phyloP scores from a whole-genome alignment of 306 rosid genomes.

The Prunus fruticosa region DNA sequence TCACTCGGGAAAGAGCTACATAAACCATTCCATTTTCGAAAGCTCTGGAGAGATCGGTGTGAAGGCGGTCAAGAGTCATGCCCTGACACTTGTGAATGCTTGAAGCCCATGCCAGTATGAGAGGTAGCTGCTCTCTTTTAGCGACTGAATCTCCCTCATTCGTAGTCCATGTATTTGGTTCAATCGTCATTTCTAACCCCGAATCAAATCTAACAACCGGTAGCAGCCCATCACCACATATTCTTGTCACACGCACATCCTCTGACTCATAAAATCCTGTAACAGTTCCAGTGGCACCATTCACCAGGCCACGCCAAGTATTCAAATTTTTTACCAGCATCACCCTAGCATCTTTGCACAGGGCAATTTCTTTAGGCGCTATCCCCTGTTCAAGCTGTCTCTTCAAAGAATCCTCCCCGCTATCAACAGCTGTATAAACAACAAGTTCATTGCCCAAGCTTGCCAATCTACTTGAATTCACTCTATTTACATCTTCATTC shows the following conservation, averaged over 20 bases:
- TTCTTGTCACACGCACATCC: neutral
- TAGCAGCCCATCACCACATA: slow-evolving; percentile 25
- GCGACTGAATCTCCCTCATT: slow-evolving; percentile 38
- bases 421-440: slow-evolving; percentile 39
- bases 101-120: slow-evolving; percentile 51
- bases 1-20: slow-evolving; percentile 47
- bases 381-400: slow-evolving; percentile 36
- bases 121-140: slow-evolving; percentile 49
- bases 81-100: slow-evolving; percentile 69
- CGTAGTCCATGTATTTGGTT: slow-evolving; percentile 39
- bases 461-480: slow-evolving; percentile 38
- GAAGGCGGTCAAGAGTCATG: slow-evolving; percentile 46
- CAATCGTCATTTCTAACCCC: slow-evolving; percentile 24
- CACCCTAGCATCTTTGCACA: slow-evolving; percentile 56
- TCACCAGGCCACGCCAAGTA: slow-evolving; percentile 36
- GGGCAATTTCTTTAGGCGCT: slow-evolving; percentile 27
- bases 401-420: slow-evolving; percentile 26
- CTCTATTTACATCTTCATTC: slow-evolving; percentile 35
- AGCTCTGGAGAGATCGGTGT: slow-evolving; percentile 37
- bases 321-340: slow-evolving; percentile 52
- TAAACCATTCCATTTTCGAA: slow-evolving; percentile 59
- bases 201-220: slow-evolving; percentile 51
- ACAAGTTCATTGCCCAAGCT: slow-evolving; percentile 31
- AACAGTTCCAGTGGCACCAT: slow-evolving; percentile 57
- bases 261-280: slow-evolving; percentile 15